Base-by-base conservation (phyloP, 2,329 filamentous ascomycete genomes). In the Colletotrichum noveboracense region DNA sequence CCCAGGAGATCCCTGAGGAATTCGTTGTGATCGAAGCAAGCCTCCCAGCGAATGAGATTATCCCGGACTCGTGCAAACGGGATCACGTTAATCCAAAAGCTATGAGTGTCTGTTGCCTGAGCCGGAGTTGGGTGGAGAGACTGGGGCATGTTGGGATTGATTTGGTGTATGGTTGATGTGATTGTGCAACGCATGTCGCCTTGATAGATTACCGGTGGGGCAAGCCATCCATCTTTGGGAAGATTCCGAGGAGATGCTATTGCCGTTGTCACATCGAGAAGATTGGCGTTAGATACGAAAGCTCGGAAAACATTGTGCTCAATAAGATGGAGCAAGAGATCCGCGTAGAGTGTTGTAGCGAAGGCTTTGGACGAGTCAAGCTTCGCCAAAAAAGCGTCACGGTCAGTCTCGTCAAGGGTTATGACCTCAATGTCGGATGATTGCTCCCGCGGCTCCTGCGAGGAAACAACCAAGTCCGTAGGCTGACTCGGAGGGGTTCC, bases 271-370 rank as follows among this genome's bases (percentile, higher is more conserved):
- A 67, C 8, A 64, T 68, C 73, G n/a, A 77, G 65, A 14, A 64
- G 58, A 9, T 36, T 28, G 10, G 67, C 65, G 32, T 72, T 75
- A 5, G 60, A 60, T 18, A 65, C 60, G 6, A 77, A 70, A 4
- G 75, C 72, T 8, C 75, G 56, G 32, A 77, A 72, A n/a, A 75
- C 60, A 5, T 77, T 77, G 6, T 72, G 60, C 7, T 77, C 58
- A 9, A 75, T 43, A 7, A 77, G 69, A 38, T 72, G 72, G 14
- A 77, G 72, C 16, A 77, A 34, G 10, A 69, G 65, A 38, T 70
- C 72, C n/a, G 75, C 61, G 28, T 61, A 61, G 1, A 76, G 67
- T n/a, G 66, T 65, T 6, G 52, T 65, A n/a, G 55, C 21, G 56
- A 64, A 56, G 26, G 48, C 34, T 12, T 8, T 8, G 26, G 30